Percentiles rank a stretch among this genome's conserved stretches.
phyloP scores from a whole-genome alignment of 106 monocot genomes.

The Ottelia alismoides region DNA sequence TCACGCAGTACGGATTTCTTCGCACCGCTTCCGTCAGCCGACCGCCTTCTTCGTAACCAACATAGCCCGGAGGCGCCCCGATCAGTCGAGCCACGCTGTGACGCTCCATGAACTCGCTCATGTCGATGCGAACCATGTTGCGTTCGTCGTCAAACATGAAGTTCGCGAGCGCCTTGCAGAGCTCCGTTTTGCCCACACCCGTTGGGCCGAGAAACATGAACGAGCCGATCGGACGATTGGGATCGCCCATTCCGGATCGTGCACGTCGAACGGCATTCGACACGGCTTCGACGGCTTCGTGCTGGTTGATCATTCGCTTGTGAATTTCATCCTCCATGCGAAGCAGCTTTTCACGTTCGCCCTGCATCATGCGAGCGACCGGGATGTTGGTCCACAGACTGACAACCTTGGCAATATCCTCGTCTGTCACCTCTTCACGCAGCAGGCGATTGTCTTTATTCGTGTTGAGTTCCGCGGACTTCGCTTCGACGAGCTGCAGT shows the following conservation, averaged over 20 bases:
- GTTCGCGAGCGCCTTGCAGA: conserved; percentile 78
- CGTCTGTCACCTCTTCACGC: conserved; percentile 48
- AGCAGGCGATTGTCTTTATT: conserved; percentile 43
- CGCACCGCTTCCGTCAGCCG: conserved; percentile 49
- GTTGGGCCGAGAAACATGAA: no score
- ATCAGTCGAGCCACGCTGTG: conserved; percentile 67
- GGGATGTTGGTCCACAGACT: conserved; percentile 84
- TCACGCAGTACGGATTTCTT: conserved; percentile 42
- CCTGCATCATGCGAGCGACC: conserved; percentile 71
- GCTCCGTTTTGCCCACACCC: no score
- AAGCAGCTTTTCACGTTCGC: conserved; percentile 66
- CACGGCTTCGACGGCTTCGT: conserved; percentile 63
- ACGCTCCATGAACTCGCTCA: conserved; percentile 93
- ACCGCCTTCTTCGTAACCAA: conserved; percentile 60
- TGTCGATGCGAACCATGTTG: conserved; percentile 61
- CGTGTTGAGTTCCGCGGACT: conserved; percentile 60
- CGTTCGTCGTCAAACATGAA: conserved; percentile 72
- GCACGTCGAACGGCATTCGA: conserved; percentile 71
- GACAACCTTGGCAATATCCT: conserved; percentile 42
- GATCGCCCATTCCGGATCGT: conserved; percentile 56
- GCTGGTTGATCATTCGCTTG: conserved; percentile 64
- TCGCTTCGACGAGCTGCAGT: conserved; percentile 50
- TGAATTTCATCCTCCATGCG: conserved; percentile 63
- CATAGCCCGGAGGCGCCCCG: conserved; percentile 80
- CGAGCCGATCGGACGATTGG: no score